Evolutionary conservation across 768 basidiomycete species (phyloP), one percentile per base, ranked within the genome.

Genomic region (Boletus barrowsii): DNA sequence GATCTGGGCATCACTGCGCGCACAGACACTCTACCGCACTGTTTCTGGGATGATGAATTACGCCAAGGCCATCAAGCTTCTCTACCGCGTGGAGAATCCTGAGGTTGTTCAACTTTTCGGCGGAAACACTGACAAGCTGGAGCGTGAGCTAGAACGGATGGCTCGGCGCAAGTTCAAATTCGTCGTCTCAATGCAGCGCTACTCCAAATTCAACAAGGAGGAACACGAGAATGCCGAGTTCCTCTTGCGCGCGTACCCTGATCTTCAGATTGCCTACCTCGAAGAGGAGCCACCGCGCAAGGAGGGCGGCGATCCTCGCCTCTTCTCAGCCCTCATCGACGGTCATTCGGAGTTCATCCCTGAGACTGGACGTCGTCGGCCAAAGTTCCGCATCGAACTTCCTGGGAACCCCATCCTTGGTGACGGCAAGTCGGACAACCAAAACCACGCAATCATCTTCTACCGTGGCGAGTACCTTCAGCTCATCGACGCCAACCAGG

Each of bases 1-100:
- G 68, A 99, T 99, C 65, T 99, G 97, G 97, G 95, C 97, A 10
- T 98, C 96, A 6, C 83, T 99, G 10, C 92, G 97, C 50, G 97
- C 97, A 17, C 97, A 99, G 76, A 99, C 97, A 2, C 83, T 99
- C 18, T 98, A 99, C 70, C 86, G 97, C 60, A 99, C 97, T 14
- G 96, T 99, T 17, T 98, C 97, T 35, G 97, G 97, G 48, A 98
- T 99, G 92, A 98, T 98, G 97, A 99, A 99, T 76, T 98, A 99
- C 72, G 86, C 91, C 61, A 99, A 99, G 77, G 97, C 97, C 13
- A 98, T 99, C 84, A 99, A 99, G 71, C 77, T 99, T 35, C 82
- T 99, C n/a, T 96, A 98, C 72, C 93, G 96, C 53, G 97, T 99
- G 41, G 97, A 99, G 76, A 98, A 98, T 75, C 97, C 97, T 9